These are phyloP conservation scores for Aphanoascus verrucosus DNA, from an alignment of 2,329 filamentous ascomycete species.

Conservation along the genomic window DNA sequence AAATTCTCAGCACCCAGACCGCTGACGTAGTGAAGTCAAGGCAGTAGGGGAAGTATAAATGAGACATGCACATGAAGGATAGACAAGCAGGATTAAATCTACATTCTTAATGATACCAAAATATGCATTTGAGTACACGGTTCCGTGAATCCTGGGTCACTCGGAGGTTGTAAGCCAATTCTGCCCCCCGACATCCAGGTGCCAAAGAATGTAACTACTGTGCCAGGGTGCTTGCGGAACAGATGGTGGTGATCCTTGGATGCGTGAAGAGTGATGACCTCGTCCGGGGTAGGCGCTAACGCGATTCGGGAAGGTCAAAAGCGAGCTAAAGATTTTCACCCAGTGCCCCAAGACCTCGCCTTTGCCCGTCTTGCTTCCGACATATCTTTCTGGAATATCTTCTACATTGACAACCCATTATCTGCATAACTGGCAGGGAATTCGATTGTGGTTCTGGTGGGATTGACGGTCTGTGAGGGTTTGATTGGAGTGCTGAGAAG, in stretches of 20 bases:
- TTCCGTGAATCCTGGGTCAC: no score
- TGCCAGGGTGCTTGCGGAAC: neutral
- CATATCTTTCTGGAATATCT: slow-evolving; percentile 4
- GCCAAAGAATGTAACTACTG: neutral
- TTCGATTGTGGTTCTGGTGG: slow-evolving; percentile 14
- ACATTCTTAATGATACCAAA: neutral
- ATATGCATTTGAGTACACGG: neutral
- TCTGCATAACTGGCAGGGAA: slow-evolving; percentile 6
- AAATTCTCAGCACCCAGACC: no score
- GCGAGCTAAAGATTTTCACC: slow-evolving; percentile 17
- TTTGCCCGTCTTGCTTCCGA: neutral
- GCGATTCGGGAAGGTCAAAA: slow-evolving; percentile 12
- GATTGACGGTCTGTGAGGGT: slow-evolving; percentile 16
- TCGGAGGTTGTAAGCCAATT: no score
- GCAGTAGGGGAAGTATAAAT: neutral
- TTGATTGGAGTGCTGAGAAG: slow-evolving; percentile 13
- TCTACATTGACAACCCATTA: slow-evolving; percentile 4
- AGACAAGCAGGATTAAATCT: neutral
- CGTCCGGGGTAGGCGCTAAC: slow-evolving; percentile 13
- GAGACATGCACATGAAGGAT: neutral
- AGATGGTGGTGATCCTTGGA: neutral
- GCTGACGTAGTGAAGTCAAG: no score
- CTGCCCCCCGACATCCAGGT: no score
- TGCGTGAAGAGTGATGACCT: slow-evolving; percentile 2
- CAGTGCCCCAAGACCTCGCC: slow-evolving; percentile 7